Base-by-base conservation (phyloP, 495 filamentous ascomycete species). In the Gamarada debralockiae region DNA sequence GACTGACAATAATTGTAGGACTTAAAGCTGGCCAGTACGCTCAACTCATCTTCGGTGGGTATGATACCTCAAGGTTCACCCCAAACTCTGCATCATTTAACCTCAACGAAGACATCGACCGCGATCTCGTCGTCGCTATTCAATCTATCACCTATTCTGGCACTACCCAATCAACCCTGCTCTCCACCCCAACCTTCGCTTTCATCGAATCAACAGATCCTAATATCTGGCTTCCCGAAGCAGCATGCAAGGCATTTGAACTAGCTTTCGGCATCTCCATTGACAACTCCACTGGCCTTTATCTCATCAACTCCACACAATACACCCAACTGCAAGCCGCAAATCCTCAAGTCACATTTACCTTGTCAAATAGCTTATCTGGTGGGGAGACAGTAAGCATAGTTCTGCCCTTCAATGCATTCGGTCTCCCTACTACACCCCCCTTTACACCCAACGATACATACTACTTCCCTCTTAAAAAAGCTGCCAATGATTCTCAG, bases 141-240 rank as follows among this genome's bases (percentile, higher is more conserved):
- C 73, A 77, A 52, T 70, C 67, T 8, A 76, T 83, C 52, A 65
- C 60, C 37, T 57, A 45, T 24, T 53, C 45, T 23, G 58, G 54
- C 10, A 55, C 53, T 3, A 50, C 55, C 15, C 39, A 53, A 27
- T 25, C 36, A 13, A 53, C 13, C 17, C 52, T 73, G 1, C 64
- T 71, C 0, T 55, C 66, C 0, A 44, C 58, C 29, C 53, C 70
- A 13, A 67, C 67, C 36, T 53, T 63, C 24, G 63, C 67, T 42
- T 76, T 67, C 46, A 74, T 84, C 55, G 79, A 84, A 60, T 79
- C 79, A 7, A 76, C 74, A 4, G 70, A 77, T 24, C 65, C 80
- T 0, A 70, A 79, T 55, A 66, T 83, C 25, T 84, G 73, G 71
- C 73, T 84, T 8, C 80, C 80, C 1, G 49, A 66, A 14, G 65